Conservation (phyloP, 306 rosid species). For the Quercus wislizeni region DNA sequence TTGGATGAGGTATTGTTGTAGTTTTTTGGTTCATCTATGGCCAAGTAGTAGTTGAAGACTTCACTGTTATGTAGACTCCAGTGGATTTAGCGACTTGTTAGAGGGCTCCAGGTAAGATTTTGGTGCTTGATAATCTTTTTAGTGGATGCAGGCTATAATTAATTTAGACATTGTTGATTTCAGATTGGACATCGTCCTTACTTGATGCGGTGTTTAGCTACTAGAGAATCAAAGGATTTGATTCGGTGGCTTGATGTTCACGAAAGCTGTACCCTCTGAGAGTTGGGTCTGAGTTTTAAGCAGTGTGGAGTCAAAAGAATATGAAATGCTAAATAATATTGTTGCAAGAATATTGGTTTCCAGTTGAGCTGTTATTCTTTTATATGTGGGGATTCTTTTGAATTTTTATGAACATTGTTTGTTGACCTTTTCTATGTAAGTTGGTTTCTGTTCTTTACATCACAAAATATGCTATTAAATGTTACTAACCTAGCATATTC, state of each 20-base stretch:
- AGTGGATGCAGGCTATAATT: not conserved
- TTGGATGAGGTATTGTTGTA: not conserved
- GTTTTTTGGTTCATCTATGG: not conserved
- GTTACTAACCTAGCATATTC: not conserved
- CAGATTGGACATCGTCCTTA: not conserved
- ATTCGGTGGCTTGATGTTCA: not conserved
- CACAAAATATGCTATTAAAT: not conserved
- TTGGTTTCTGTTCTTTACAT: not conserved
- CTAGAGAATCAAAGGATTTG: not conserved
- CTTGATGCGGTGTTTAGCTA: too few species aligned
- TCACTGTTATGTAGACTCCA: not conserved
- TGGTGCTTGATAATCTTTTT: not conserved
- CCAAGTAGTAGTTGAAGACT: not conserved
- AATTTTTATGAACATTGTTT: not conserved
- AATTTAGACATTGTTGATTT: not conserved
- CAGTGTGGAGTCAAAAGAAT: not conserved
- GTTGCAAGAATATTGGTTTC: not conserved
- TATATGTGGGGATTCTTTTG: not conserved
- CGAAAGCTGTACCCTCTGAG: not conserved
- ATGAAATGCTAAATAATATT: not conserved
- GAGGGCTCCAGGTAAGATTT: not conserved
- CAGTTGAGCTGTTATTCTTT: not conserved
- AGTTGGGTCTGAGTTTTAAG: not conserved
- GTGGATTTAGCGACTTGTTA: not conserved
- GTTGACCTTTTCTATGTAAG: not conserved